Evolutionary conservation across 2,329 filamentous ascomycete genomes (phyloP).

Genomic region (Ascocoryne sarcoides): DNA sequence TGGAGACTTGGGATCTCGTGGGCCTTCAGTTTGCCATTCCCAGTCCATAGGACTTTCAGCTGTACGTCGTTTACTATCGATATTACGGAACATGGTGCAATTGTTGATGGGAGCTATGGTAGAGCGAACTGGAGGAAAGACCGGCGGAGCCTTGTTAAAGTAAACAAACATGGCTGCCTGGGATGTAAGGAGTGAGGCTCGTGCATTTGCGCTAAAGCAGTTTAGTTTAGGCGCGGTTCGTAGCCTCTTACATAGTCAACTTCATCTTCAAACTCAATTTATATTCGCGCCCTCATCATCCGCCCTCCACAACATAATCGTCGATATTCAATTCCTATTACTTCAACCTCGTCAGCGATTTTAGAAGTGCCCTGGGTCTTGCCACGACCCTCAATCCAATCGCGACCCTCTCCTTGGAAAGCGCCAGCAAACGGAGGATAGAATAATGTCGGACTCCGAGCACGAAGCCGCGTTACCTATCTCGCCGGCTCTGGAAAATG

Average conservation of each 20-base stretch:
- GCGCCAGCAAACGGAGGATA: neutral
- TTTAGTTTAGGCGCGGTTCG: too few species aligned
- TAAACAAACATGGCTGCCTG: too few species aligned
- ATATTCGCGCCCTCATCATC: too few species aligned
- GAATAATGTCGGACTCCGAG: conserved; percentile 25
- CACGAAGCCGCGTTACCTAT: conserved; percentile 13
- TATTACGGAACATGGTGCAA: conserved; percentile 27
- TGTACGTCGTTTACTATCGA: conserved; percentile 41
- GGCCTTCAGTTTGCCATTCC: conserved; percentile 51
- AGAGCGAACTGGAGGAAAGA: neutral
- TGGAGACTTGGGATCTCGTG: conserved; percentile 52
- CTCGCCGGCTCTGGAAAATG: conserved; percentile 18
- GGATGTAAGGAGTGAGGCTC: too few species aligned
- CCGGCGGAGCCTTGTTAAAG: neutral
- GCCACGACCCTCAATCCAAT: too few species aligned
- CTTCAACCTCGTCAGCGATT: too few species aligned
- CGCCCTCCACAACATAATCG: too few species aligned
- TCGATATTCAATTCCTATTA: too few species aligned
- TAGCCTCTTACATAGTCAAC: too few species aligned
- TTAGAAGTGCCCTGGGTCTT: too few species aligned
- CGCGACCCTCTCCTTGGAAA: neutral
- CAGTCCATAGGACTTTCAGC: conserved; percentile 58
- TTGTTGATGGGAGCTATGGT: neutral
- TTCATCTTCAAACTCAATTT: too few species aligned
- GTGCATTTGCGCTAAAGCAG: too few species aligned